Evolutionary conservation across 2,329 filamentous ascomycete species (phyloP).

Genomic region (Calonectria ilicicola): DNA sequence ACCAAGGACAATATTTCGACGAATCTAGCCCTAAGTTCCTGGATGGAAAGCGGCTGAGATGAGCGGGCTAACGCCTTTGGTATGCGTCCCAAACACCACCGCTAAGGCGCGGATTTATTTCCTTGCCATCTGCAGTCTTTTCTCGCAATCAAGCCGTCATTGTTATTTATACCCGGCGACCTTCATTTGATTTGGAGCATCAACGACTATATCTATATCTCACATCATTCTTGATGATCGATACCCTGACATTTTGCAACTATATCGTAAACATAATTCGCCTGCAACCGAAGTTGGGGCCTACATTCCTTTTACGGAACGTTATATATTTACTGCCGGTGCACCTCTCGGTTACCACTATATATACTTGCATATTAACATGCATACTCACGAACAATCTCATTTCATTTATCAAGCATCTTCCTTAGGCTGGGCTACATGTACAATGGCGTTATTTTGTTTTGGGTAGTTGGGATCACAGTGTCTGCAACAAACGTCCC

Average conservation of each 20-base stretch:
- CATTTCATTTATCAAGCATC: constrained; percentile 23
- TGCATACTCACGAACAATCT: constrained; percentile 1
- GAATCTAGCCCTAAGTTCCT: constrained; percentile 64
- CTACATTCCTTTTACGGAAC: constrained; percentile 9
- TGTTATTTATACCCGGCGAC: constrained; percentile 44
- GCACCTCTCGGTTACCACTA: not conserved
- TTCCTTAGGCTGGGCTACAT: constrained; percentile 25
- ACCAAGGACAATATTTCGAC: constrained; percentile 63
- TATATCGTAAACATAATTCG: constrained; percentile 16
- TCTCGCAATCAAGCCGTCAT: constrained; percentile 27
- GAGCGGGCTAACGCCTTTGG: not conserved
- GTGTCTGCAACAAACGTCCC: not conserved
- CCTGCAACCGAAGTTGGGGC: not conserved
- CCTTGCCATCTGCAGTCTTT: constrained; percentile 11
- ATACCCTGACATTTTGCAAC: constrained; percentile 18
- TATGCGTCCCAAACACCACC: not conserved
- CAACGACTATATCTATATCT: constrained; percentile 8
- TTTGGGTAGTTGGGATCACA: constrained; percentile 15
- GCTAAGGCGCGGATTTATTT: not conserved
- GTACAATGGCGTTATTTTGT: constrained; percentile 27
- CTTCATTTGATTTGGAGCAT: constrained; percentile 35
- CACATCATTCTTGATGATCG: constrained; percentile 14
- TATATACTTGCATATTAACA: not conserved
- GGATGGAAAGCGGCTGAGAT: constrained; percentile 64
- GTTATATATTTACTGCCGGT: not conserved